Conservation (phyloP, 768 basidiomycete genomes). For the Rhizopogon roseolus region DNA sequence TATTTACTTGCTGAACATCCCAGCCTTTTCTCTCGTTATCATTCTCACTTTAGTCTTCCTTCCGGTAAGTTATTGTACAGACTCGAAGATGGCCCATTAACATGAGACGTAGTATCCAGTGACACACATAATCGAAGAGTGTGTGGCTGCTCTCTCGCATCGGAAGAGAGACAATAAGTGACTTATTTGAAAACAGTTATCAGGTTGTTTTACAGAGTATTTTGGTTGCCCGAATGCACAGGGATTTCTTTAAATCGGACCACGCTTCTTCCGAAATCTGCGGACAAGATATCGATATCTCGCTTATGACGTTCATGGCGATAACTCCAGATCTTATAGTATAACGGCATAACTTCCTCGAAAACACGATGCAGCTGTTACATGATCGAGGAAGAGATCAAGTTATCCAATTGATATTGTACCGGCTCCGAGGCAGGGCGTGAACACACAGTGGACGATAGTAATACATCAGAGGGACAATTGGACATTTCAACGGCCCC, state of each 20-base stretch:
- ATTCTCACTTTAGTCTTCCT: neutral
- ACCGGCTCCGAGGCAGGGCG: too few relatives aligned
- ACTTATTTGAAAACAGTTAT: neutral
- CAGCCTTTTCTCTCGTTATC: neutral
- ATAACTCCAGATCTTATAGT: neutral
- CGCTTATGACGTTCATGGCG: neutral
- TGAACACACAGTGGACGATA: neutral
- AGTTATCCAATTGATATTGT: neutral
- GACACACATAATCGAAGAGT: neutral
- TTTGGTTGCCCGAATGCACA: neutral
- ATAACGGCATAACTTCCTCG: neutral
- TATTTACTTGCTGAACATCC: neutral
- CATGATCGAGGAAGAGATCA: neutral
- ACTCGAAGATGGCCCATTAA: neutral
- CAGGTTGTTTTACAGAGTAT: neutral
- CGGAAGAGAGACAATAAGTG: neutral
- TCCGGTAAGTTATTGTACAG: neutral
- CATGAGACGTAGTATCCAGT: neutral
- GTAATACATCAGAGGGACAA: neutral
- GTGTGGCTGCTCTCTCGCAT: neutral
- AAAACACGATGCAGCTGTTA: neutral
- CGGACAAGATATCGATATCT: too few relatives aligned
- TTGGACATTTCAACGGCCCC: too few relatives aligned
- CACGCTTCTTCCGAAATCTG: neutral
- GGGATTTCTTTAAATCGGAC: neutral